Conservation (phyloP, 148 eudicot species). For the Arctostaphylos glauca region DNA sequence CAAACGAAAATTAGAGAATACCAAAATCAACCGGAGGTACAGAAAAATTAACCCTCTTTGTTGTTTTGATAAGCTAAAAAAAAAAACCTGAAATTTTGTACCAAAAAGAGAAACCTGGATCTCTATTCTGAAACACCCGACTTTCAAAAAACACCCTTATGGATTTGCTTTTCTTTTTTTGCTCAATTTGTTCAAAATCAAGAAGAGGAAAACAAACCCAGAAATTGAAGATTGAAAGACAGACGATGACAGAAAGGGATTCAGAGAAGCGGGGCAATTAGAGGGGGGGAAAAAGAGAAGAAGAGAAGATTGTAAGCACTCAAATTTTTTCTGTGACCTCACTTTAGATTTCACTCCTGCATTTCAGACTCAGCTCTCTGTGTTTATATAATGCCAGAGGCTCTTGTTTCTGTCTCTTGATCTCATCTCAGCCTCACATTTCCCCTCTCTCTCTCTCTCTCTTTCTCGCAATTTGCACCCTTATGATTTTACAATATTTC, state of each 20-base stretch:
- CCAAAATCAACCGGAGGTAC: slow-evolving; percentile 28
- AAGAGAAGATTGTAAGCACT: slow-evolving; percentile 2
- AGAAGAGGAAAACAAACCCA: slow-evolving; percentile 34
- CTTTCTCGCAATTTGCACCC: background rate
- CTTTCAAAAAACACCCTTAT: slow-evolving; percentile 39
- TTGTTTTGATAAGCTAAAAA: slow-evolving; percentile 3
- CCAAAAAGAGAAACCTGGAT: slow-evolving; percentile 21
- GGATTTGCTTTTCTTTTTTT: slow-evolving; percentile 15
- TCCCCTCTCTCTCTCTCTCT: slow-evolving; percentile 9
- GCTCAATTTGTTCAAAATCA: slow-evolving; percentile 6
- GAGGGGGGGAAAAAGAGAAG: slow-evolving; percentile 14
- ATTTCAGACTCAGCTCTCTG: background rate
- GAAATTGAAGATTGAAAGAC: slow-evolving; percentile 32
- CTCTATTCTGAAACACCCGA: slow-evolving; percentile 57
- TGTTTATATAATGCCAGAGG: slow-evolving; percentile 22
- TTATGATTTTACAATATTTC: background rate
- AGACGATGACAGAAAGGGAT: slow-evolving; percentile 59
- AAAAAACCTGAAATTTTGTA: background rate
- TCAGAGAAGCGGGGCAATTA: slow-evolving; percentile 41
- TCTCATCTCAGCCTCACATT: background rate
- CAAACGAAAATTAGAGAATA: background rate
- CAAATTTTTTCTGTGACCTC: slow-evolving; percentile 26
- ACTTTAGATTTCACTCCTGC: slow-evolving; percentile 32
- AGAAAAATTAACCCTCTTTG: slow-evolving; percentile 33
- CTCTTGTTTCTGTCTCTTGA: slow-evolving; percentile 16